Evolutionary conservation across 441 rosid genomes (phyloP).

Genomic region (Arabidopsis hybrid): DNA sequence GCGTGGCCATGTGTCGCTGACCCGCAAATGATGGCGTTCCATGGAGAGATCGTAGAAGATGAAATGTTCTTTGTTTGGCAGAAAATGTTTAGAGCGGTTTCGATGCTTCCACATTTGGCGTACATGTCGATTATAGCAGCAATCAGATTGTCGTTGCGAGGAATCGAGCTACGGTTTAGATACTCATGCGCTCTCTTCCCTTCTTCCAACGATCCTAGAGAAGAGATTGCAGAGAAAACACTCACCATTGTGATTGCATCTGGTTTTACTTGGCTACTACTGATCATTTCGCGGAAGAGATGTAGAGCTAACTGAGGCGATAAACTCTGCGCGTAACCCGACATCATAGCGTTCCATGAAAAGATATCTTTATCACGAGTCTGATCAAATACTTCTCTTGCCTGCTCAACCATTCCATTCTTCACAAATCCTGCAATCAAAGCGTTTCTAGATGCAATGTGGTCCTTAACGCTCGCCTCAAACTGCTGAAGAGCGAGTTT

Average conservation of each 20-base stretch:
- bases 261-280: conserved; percentile 54
- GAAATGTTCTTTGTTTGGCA: conserved; percentile 51
- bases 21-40: conserved; percentile 90
- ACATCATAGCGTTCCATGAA: conserved; percentile 88
- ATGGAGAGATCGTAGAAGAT: conserved; percentile 63
- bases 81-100: conserved; percentile 65
- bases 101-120: conserved; percentile 83
- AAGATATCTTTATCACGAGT: conserved; percentile 73
- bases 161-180: conserved; percentile 51
- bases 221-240: conserved; percentile 70
- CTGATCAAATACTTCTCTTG: conserved; percentile 61
- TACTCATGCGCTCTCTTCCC: conserved; percentile 71
- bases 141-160: conserved; percentile 63
- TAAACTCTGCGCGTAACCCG: conserved; percentile 66
- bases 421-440: conserved; percentile 68
- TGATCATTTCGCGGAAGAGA: conserved; percentile 66
- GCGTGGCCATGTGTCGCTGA: conserved; percentile 77
- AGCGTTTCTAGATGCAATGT: conserved; percentile 72
- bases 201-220: conserved; percentile 62
- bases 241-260: conserved; percentile 84
- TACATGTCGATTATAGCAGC: conserved; percentile 92
- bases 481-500: conserved; percentile 68
- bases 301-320: conserved; percentile 62
- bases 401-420: conserved; percentile 65
- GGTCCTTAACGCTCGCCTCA: conserved; percentile 57